A percentile compares a stretch with the other conserved stretches of the same genome.
Evolutionary conservation across 306 rosid species (phyloP).

Genomic region (Pueraria montana): DNA sequence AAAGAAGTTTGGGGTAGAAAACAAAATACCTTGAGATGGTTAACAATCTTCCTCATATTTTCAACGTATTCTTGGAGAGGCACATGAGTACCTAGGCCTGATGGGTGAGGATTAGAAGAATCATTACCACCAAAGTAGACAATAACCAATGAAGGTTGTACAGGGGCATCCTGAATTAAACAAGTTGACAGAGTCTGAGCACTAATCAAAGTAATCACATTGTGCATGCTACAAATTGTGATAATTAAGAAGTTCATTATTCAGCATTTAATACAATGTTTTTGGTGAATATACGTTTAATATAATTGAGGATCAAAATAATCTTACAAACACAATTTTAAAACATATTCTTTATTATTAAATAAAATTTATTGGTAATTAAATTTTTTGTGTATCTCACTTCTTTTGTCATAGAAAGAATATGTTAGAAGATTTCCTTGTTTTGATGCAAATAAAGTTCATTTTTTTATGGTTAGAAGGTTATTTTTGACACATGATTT

Average conservation of each 20-base stretch:
- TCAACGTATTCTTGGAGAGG: conserved; percentile 75
- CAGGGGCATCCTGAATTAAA: conserved; percentile 54
- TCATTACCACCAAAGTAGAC: conserved; percentile 92
- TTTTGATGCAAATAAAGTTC: too few relatives aligned
- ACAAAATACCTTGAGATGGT: conserved; percentile 64
- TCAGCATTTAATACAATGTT: neutral
- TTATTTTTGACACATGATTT: too few relatives aligned
- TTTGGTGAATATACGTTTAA: neutral
- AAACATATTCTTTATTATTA: too few relatives aligned
- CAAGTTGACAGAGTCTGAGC: neutral
- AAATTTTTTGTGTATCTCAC: too few relatives aligned
- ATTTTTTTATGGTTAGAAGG: too few relatives aligned
- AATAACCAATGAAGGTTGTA: conserved; percentile 78
- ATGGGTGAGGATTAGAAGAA: conserved; percentile 53
- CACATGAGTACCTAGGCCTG: conserved; percentile 64
- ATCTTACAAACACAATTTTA: too few relatives aligned
- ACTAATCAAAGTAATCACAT: neutral
- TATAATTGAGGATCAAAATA: neutral
- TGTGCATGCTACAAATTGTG: neutral
- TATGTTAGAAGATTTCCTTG: too few relatives aligned
- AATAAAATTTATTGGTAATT: too few relatives aligned
- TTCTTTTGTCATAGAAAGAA: too few relatives aligned
- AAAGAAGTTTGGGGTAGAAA: neutral
- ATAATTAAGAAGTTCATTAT: neutral
- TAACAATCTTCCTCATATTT: conserved; percentile 74